Percentiles rank a stretch among this genome's conserved stretches.
Evolutionary conservation across 768 basidiomycete genomes (phyloP).

Genomic region (Tulasnella sp.): DNA sequence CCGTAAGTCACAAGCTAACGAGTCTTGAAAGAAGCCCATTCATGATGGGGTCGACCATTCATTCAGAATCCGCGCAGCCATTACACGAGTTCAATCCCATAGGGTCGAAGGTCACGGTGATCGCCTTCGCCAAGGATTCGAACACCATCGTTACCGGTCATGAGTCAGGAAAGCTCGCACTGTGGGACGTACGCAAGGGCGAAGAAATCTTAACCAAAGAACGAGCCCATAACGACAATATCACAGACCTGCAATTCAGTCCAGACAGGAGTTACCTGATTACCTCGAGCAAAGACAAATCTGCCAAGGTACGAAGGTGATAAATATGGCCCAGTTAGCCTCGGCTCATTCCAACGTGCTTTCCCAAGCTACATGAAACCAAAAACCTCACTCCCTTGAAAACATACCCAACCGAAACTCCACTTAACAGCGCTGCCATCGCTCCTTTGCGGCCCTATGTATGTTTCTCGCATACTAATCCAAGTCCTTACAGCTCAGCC

Average conservation of each 20-base stretch:
- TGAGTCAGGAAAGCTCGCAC: constrained; percentile 90
- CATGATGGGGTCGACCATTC: constrained; percentile 16
- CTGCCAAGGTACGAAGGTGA: constrained; percentile 66
- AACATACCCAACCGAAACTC: constrained; percentile 89
- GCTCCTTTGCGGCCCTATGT: constrained; percentile 83
- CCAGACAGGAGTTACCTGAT: constrained; percentile 91
- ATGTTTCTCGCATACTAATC: constrained; percentile 34
- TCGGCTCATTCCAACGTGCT: constrained; percentile 3
- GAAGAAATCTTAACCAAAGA: constrained; percentile 81
- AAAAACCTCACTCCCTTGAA: constrained; percentile 88
- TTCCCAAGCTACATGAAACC: constrained; percentile 74
- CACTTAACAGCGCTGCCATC: constrained; percentile 88
- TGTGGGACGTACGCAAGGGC: constrained; percentile 85
- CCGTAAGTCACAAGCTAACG: constrained; percentile 52
- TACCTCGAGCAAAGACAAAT: constrained; percentile 96
- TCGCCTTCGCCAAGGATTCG: constrained; percentile 77
- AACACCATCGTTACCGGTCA: constrained; percentile 88
- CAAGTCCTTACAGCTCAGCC: background rate
- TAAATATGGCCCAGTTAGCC: background rate
- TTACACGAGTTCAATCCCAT: constrained; percentile 76
- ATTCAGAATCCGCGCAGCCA: constrained; percentile 71
- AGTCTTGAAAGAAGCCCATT: constrained; percentile 13
- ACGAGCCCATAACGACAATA: constrained; percentile 77
- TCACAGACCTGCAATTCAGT: constrained; percentile 90
- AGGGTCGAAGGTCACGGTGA: constrained; percentile 96